These are phyloP conservation scores for Phoenix dactylifera DNA, from an alignment of 176 grass and related monocot species.

Conservation along the genomic window DNA sequence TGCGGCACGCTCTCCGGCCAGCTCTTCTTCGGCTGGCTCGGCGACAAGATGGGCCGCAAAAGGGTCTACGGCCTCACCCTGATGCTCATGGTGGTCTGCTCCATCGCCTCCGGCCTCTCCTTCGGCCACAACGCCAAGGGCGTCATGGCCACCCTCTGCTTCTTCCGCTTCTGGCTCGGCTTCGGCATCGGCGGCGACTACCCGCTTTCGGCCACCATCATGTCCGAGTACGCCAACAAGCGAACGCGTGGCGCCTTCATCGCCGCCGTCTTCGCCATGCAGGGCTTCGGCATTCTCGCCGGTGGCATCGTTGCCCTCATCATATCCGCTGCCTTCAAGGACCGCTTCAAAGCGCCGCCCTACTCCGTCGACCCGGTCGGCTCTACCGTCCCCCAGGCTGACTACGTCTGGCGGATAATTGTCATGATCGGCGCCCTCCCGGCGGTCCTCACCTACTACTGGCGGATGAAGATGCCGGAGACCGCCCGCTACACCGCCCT, in stretches of 20 bases:
- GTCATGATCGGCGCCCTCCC: no score
- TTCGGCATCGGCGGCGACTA: slow-evolving; percentile 79
- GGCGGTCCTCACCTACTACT: no score
- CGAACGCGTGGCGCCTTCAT: slow-evolving; percentile 71
- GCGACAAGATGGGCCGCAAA: slow-evolving; percentile 71
- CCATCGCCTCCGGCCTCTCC: slow-evolving; percentile 46
- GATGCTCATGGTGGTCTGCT: slow-evolving; percentile 61
- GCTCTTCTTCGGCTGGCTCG: slow-evolving; percentile 78
- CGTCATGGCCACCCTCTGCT: slow-evolving; percentile 46
- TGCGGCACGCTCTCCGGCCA: slow-evolving; percentile 62
- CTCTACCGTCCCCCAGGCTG: slow-evolving; percentile 7
- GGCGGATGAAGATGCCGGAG: background rate
- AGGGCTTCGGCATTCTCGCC: slow-evolving; percentile 71
- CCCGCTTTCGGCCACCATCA: slow-evolving; percentile 54
- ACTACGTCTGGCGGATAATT: no score
- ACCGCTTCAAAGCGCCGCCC: background rate
- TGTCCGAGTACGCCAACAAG: slow-evolving; percentile 82
- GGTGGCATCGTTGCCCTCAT: slow-evolving; percentile 39
- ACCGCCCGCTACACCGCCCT: slow-evolving; percentile 24
- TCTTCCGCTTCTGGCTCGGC: slow-evolving; percentile 86
- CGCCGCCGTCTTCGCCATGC: slow-evolving; percentile 75
- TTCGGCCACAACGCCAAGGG: slow-evolving; percentile 30
- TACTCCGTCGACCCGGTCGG: background rate
- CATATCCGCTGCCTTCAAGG: background rate
- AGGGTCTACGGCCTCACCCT: slow-evolving; percentile 72